phyloP scores from a whole-genome alignment of 2,329 filamentous ascomycete genomes.

The Cryphonectria japonica region DNA sequence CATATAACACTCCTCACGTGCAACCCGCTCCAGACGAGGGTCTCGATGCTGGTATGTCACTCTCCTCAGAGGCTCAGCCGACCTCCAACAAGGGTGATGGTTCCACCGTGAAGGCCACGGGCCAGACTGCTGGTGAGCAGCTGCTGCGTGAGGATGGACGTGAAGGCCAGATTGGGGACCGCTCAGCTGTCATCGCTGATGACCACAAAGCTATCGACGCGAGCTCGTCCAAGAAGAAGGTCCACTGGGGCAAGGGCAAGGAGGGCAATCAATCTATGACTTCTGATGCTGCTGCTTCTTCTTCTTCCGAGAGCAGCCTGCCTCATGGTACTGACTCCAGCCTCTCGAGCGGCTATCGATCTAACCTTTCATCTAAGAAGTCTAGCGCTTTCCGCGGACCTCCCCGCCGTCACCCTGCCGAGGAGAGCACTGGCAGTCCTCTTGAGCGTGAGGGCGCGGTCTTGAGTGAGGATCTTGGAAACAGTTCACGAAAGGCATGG shows the following conservation, averaged over 20 bases:
- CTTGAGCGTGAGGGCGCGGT: constrained; percentile 4
- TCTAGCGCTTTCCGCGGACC: constrained; percentile 16
- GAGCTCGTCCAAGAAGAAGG: constrained; percentile 17
- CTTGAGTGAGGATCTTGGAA: constrained; percentile 13
- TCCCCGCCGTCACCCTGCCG: constrained; percentile 24
- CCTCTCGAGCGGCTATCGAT: constrained; percentile 1
- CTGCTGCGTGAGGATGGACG: background rate
- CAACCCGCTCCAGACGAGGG: constrained; percentile 5
- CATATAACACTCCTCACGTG: constrained; percentile 21
- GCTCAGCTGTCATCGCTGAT: background rate
- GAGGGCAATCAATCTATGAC: constrained; percentile 10
- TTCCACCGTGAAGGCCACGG: constrained; percentile 5
- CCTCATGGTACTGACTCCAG: background rate
- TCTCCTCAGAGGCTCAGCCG: background rate
- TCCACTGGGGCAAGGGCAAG: constrained; percentile 22
- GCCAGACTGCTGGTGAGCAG: background rate
- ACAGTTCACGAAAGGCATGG: constrained; percentile 2
- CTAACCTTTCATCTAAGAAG: constrained; percentile 6
- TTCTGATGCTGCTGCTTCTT: background rate
- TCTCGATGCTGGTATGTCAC: background rate
- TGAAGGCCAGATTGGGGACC: background rate
- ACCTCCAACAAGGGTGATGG: background rate
- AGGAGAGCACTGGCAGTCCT: constrained; percentile 27
- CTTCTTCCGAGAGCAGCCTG: background rate
- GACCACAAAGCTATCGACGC: background rate